phyloP scores from a whole-genome alignment of 1,284 basidiomycete genomes.

The Trichosporon faecale region DNA sequence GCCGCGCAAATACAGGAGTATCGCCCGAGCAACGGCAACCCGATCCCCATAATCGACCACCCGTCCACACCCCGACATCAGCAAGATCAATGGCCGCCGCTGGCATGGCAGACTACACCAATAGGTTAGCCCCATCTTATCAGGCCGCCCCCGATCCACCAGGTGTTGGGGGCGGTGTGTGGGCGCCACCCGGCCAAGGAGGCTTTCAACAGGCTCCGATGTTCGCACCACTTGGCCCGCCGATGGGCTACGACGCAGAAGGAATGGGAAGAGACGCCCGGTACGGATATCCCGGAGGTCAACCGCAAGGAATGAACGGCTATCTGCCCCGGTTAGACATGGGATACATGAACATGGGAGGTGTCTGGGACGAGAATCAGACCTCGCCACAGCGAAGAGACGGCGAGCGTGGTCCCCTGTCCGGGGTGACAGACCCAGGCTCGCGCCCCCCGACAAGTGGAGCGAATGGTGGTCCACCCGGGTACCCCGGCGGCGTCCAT shows the following conservation, averaged over 20 bases:
- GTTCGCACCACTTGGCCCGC: neutral
- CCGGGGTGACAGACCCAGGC: neutral
- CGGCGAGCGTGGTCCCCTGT: neutral
- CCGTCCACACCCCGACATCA: neutral
- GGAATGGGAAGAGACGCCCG: neutral
- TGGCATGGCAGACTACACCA: conserved; percentile 9
- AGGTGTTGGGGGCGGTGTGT: conserved; percentile 5
- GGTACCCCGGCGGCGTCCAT: neutral
- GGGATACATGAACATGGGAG: conserved; percentile 1
- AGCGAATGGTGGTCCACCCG: neutral
- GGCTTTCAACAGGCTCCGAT: conserved; percentile 5
- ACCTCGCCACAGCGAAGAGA: conserved; percentile 4
- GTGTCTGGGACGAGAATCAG: conserved; percentile 1
- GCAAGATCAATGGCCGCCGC: conserved; percentile 8
- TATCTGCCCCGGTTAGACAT: conserved; percentile 1
- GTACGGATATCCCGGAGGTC: conserved; percentile 4
- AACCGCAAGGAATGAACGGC: conserved; percentile 1
- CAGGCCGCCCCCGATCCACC: conserved; percentile 7
- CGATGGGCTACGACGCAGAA: conserved; percentile 2
- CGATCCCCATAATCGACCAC: neutral
- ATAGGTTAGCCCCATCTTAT: conserved; percentile 5
- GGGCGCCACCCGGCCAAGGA: neutral
- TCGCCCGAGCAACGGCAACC: conserved; percentile 5
- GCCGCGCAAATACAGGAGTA: neutral
- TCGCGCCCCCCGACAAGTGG: neutral